phyloP scores from a whole-genome alignment of 164 flowering plant genomes.

The Santalum album region DNA sequence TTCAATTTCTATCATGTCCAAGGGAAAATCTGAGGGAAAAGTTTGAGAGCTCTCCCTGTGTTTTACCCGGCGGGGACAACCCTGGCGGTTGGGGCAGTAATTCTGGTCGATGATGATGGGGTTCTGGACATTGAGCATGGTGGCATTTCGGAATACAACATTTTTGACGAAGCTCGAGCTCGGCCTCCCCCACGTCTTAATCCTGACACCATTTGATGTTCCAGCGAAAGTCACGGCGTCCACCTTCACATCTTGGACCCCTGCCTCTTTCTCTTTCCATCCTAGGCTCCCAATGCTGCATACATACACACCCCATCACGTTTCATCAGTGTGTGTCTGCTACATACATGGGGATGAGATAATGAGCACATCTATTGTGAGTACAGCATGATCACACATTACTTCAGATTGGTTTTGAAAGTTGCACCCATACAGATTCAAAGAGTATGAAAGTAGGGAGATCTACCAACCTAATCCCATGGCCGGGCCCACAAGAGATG shows the following conservation, averaged over 20 bases:
- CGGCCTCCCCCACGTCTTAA: background rate
- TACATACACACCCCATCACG: background rate
- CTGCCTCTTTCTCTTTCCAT: background rate
- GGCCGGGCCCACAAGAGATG: conserved; percentile 26
- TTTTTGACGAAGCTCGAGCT: background rate
- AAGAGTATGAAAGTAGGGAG: no score
- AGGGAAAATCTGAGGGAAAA: no score
- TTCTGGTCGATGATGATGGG: background rate
- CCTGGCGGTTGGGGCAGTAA: background rate
- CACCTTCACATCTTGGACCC: background rate
- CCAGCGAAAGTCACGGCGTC: background rate
- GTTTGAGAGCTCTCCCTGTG: no score
- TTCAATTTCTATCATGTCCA: no score
- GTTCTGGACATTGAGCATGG: background rate
- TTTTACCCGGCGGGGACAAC: no score
- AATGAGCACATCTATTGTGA: no score
- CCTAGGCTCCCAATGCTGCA: background rate
- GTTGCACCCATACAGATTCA: no score
- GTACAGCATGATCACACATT: no score
- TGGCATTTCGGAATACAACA: background rate
- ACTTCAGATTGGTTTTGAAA: no score
- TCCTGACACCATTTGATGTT: background rate
- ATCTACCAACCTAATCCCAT: conserved; percentile 24
- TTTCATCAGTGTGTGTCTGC: no score
- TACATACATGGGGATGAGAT: no score